Base-by-base conservation (phyloP, 2,329 filamentous ascomycete genomes). In the Colletotrichum theobromicola region DNA sequence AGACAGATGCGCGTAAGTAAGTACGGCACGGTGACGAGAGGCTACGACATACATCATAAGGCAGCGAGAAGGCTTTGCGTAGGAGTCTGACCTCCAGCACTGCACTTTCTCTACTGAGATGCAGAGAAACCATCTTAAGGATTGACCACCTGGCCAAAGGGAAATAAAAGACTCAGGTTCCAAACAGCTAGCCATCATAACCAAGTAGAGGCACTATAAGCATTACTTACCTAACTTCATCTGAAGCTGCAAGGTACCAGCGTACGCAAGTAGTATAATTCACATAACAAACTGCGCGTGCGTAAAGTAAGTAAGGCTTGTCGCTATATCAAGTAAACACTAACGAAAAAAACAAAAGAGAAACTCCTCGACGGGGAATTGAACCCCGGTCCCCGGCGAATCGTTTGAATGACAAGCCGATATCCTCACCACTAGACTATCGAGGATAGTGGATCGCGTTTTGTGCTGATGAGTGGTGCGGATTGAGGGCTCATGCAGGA, bases 381-480 rank as follows among this genome's bases (percentile, higher is more conserved):
- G 53, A 57, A 57, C 53, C 53, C 53, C 53, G 53, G 53, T 57
- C 53, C 53, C 53, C 53, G 53, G 24, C 53, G 53, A 57, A 57
- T 30, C 24, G 53, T 57, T 10, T 57, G 3, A 57, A 12, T 57
- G 53, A 57, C 24, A 57, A 57, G 53, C 24, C 24, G 53, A 57
- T 28, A 57, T 57, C 53, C 53, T 57, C 53, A 57, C 53, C 53
- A 57, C 53, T 57, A 57, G 53, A 57, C 53, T 57, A 57, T 57
- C 53, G 53, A 57, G 53, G 24, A 57, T 57, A 30, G 53, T 57
- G 53, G 24, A 57, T 30, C 15, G 53, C 53, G 24, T 18, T 30
- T 0, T 57, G 53, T 24, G 24, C 6, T 57, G 53, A 13, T 4
- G 8, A 18, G 0, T 12, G n/a, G 6, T 2, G 0, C 4, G 24